Conservation (phyloP, 2,329 filamentous ascomycete species). For the Grosmannia penicillata region DNA sequence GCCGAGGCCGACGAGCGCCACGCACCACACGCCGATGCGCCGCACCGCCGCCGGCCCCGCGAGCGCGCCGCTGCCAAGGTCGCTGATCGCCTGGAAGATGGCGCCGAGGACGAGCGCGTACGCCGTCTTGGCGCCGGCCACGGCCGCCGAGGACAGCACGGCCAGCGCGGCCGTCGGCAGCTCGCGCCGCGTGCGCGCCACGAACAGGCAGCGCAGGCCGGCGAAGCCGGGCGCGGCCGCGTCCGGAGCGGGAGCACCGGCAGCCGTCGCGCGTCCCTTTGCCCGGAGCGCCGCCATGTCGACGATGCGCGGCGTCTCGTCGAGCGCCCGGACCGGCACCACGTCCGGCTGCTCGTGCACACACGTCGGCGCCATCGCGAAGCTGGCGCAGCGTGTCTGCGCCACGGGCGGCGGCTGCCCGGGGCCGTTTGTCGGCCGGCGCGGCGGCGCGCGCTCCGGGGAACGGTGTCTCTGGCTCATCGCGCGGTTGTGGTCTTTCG, state of each 20-base stretch:
- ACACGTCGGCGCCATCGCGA: no score
- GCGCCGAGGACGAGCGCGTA: conserved; percentile 59
- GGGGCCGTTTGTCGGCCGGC: no score
- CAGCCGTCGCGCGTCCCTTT: no score
- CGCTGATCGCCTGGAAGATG: conserved; percentile 57
- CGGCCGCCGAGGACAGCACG: conserved; percentile 37
- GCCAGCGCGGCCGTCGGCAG: conserved; percentile 37
- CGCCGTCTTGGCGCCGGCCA: conserved; percentile 48
- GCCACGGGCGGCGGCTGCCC: no score
- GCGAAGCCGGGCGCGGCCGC: background rate
- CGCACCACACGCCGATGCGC: conserved; percentile 42
- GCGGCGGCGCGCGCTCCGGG: no score
- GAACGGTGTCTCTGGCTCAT: no score
- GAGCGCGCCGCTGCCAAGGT: conserved; percentile 37
- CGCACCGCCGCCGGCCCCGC: conserved; percentile 30
- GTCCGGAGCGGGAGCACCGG: no score
- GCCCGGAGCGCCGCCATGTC: background rate
- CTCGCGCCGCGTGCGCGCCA: conserved; percentile 54
- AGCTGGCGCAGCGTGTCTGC: no score
- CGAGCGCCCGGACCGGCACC: conserved; percentile 1
- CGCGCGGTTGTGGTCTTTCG: no score
- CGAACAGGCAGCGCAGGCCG: conserved; percentile 38
- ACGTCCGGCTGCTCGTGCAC: background rate
- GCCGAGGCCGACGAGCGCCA: conserved; percentile 50
- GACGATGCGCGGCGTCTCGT: conserved; percentile 3